Evolutionary conservation across 2,329 filamentous ascomycete species (phyloP).

Genomic region (Pseudopithomyces maydicus): DNA sequence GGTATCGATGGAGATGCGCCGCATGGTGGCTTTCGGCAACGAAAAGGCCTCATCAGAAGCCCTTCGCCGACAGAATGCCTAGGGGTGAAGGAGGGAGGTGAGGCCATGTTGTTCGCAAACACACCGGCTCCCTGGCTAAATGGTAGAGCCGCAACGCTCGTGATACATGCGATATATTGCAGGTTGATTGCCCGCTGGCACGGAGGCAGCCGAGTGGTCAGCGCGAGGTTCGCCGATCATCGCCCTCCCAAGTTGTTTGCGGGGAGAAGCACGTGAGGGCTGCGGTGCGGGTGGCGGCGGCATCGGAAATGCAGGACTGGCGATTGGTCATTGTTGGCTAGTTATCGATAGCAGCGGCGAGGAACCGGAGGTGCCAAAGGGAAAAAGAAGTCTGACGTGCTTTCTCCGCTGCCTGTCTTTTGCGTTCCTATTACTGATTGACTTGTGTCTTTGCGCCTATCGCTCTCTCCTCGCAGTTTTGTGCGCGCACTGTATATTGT

Average conservation of each 20-base stretch:
- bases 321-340: conserved; percentile 9
- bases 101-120: conserved; percentile 26
- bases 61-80: not conserved
- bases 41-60: conserved; percentile 16
- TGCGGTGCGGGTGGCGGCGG: conserved; percentile 16
- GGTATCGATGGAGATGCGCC: conserved; percentile 37
- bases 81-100: conserved; percentile 10
- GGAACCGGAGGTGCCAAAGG: conserved; percentile 9
- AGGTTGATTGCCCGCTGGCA: conserved; percentile 17
- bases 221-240: conserved; percentile 6
- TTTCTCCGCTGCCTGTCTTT: conserved; percentile 7
- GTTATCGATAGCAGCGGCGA: conserved; percentile 38
- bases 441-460: conserved; percentile 17
- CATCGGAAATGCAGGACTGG: conserved; percentile 27
- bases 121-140: conserved; percentile 30
- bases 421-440: conserved; percentile 22
- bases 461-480: not conserved
- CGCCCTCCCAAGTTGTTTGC: not conserved
- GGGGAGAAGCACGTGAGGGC: conserved; percentile 19
- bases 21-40: conserved; percentile 18
- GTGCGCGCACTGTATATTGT: conserved; percentile 1
- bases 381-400: conserved; percentile 12
- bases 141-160: conserved; percentile 27
- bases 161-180: conserved; percentile 25
- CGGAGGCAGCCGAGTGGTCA: conserved; percentile 6